Conservation (phyloP, 2,329 filamentous ascomycete genomes). For the Pseudogymnoascus sp. region DNA sequence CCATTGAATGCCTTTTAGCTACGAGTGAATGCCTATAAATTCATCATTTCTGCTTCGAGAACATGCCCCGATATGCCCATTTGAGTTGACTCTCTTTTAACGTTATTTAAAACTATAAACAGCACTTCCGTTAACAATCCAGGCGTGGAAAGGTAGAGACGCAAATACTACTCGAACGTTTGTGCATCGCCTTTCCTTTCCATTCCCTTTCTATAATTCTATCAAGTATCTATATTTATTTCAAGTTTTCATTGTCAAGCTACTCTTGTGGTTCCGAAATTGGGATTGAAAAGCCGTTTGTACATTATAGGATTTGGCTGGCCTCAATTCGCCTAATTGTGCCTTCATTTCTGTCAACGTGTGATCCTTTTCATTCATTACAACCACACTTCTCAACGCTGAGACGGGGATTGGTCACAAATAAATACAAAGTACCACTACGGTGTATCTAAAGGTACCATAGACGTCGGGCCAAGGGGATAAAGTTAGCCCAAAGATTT, state of each 20-base stretch:
- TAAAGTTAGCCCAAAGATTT: background rate
- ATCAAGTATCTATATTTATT: background rate
- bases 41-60: slow-evolving; percentile 9
- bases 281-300: background rate
- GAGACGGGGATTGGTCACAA: background rate
- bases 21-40: slow-evolving; percentile 10
- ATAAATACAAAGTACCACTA: background rate
- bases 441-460: background rate
- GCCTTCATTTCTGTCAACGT: background rate
- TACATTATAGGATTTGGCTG: background rate
- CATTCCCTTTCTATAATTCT: background rate
- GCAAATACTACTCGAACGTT: background rate
- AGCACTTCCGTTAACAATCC: background rate
- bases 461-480: background rate
- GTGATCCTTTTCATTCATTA: background rate
- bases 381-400: background rate
- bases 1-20: slow-evolving; percentile 17
- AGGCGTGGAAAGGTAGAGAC: background rate
- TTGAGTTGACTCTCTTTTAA: background rate
- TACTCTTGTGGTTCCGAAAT: background rate
- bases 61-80: slow-evolving; percentile 3
- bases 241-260: background rate
- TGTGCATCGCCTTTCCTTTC: background rate
- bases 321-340: background rate
- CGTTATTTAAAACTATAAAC: background rate